A percentile compares a stretch with the other conserved stretches of the same genome.
Conservation (phyloP, 768 basidiomycete species). For the Boletus sp. region DNA sequence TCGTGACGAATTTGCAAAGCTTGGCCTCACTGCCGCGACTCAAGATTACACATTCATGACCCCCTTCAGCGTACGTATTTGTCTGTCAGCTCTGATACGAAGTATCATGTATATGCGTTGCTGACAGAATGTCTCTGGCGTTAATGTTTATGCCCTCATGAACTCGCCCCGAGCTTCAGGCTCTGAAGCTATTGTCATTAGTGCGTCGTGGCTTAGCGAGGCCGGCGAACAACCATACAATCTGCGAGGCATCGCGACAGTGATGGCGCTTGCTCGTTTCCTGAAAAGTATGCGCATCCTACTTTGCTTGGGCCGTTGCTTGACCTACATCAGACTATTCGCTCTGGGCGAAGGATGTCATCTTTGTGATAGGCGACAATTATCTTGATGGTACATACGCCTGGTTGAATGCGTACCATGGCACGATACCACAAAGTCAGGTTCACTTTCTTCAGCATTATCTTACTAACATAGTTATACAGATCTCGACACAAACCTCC, state of each 20-base stretch:
- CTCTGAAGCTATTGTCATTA: constrained; percentile 86
- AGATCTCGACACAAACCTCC: constrained; percentile 66
- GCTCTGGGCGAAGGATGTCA: constrained; percentile 92
- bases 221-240: constrained; percentile 61
- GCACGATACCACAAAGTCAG: constrained; percentile 60
- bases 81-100: not conserved
- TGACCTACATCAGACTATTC: constrained; percentile 58
- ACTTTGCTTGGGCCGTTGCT: not conserved
- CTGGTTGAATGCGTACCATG: constrained; percentile 85
- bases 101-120: constrained; percentile 2
- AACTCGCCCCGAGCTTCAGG: constrained; percentile 89
- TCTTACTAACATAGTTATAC: not conserved
- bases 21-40: constrained; percentile 67
- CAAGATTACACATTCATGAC: constrained; percentile 65
- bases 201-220: constrained; percentile 84
- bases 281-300: constrained; percentile 59
- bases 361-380: constrained; percentile 87
- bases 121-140: constrained; percentile 53
- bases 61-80: constrained; percentile 42
- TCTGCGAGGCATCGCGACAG: constrained; percentile 80
- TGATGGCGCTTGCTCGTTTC: constrained; percentile 81
- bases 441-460: not conserved
- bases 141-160: constrained; percentile 80
- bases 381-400: constrained; percentile 91
- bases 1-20: constrained; percentile 60